Evolutionary conservation across 2,329 filamentous ascomycete species (phyloP).

Genomic region (Trichoderma polysporum): DNA sequence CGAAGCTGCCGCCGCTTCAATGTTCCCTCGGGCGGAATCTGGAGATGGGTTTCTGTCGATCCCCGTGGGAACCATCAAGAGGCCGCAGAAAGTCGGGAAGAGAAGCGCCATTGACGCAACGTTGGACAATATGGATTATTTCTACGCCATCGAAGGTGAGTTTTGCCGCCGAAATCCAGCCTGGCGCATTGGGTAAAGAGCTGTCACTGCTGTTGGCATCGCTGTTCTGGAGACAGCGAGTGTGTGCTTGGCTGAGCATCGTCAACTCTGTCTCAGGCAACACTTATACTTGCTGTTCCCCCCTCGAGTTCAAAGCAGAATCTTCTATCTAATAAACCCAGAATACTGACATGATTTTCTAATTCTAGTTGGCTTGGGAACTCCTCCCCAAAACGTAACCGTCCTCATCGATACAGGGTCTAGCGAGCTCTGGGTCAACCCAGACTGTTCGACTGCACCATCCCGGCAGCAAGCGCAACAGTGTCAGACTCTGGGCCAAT

Average conservation of each 20-base stretch:
- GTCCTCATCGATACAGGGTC: conserved; percentile 54
- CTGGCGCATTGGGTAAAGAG: not conserved
- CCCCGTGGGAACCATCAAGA: conserved; percentile 36
- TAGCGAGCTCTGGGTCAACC: conserved; percentile 56
- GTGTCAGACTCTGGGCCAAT: conserved; percentile 45
- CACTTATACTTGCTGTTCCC: too few species aligned
- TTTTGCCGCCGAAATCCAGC: not conserved
- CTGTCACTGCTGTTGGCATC: not conserved
- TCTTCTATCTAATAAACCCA: not conserved
- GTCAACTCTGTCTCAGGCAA: not conserved
- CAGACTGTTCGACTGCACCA: conserved; percentile 44
- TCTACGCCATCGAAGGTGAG: conserved; percentile 42
- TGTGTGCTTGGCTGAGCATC: not conserved
- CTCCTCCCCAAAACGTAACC: conserved; percentile 43
- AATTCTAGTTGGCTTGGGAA: conserved; percentile 43
- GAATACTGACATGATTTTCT: not conserved
- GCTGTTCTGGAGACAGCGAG: not conserved
- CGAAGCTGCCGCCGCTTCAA: conserved; percentile 11
- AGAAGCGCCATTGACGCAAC: conserved; percentile 32
- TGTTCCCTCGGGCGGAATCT: conserved; percentile 31
- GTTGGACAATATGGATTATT: conserved; percentile 39
- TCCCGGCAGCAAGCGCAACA: conserved; percentile 35
- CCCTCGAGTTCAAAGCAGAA: too few species aligned
- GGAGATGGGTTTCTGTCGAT: conserved; percentile 41
- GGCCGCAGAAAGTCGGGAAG: conserved; percentile 28